These are phyloP conservation scores for Chlamydomonas reinhardtii DNA, from an alignment of 163 green algal species.

Conservation along the genomic window DNA sequence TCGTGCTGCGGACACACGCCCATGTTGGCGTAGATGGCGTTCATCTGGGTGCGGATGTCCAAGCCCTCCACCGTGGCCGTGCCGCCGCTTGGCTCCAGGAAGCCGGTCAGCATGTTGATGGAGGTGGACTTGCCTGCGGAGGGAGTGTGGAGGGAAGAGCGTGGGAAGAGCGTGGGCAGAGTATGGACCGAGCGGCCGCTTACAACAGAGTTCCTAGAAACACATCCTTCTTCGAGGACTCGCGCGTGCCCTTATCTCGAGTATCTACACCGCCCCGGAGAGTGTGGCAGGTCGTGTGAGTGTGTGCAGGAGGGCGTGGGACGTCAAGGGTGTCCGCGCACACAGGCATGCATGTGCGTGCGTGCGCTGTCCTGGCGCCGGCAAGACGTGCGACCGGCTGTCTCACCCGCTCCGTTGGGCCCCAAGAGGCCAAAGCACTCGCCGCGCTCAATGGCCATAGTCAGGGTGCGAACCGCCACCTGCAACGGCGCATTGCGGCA, in stretches of 20 bases:
- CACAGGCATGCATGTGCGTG: too few relatives aligned
- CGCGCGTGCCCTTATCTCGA: too few relatives aligned
- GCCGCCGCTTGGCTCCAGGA: constrained; percentile 70
- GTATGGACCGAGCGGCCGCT: too few relatives aligned
- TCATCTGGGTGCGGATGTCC: constrained; percentile 57
- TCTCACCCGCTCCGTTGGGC: constrained; percentile 64
- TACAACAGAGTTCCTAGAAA: too few relatives aligned
- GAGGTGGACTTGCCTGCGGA: constrained; percentile 92
- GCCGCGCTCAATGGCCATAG: constrained; percentile 81
- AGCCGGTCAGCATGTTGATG: constrained; percentile 90
- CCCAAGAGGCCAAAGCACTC: constrained; percentile 93
- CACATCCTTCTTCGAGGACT: too few relatives aligned
- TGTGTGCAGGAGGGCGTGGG: neutral
- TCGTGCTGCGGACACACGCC: constrained; percentile 93
- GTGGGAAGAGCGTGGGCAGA: too few relatives aligned
- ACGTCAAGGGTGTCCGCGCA: too few relatives aligned
- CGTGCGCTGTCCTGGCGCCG: too few relatives aligned
- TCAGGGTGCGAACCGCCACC: constrained; percentile 84
- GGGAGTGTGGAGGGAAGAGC: constrained; percentile 74
- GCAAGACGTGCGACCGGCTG: too few relatives aligned
- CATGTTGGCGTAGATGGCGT: constrained; percentile 83
- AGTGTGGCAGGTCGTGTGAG: too few relatives aligned
- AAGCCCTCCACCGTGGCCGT: constrained; percentile 63
- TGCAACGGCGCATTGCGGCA: constrained; percentile 52
- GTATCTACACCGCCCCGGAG: too few relatives aligned